These are phyloP conservation scores for Hypoxylon sp. DNA, from an alignment of 2,329 filamentous ascomycete species.

Conservation along the genomic window DNA sequence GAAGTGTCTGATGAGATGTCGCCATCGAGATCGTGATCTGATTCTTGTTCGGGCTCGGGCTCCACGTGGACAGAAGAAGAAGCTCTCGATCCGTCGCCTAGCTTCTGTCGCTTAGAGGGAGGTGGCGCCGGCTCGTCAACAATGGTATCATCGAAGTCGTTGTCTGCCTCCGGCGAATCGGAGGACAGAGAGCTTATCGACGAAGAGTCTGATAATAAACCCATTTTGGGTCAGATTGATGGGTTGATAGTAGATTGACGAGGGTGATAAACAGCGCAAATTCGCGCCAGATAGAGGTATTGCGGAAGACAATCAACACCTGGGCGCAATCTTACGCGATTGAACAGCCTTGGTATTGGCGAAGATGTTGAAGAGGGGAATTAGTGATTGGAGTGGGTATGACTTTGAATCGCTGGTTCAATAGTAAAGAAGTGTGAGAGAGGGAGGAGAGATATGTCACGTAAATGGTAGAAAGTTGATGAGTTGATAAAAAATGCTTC, in stretches of 20 bases:
- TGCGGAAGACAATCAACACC: background rate
- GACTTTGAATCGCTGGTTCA: background rate
- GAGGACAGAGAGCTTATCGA: slow-evolving; percentile 53
- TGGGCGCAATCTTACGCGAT: slow-evolving; percentile 10
- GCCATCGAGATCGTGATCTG: slow-evolving; percentile 61
- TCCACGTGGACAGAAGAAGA: slow-evolving; percentile 66
- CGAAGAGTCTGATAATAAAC: slow-evolving; percentile 52
- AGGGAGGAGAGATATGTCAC: background rate
- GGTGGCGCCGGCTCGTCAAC: slow-evolving; percentile 51
- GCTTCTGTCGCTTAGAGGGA: slow-evolving; percentile 55
- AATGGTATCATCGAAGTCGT: slow-evolving; percentile 50
- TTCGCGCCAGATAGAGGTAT: background rate
- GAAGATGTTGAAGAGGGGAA: background rate
- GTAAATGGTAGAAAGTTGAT: background rate
- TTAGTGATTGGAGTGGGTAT: background rate
- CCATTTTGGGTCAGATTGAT: slow-evolving; percentile 41
- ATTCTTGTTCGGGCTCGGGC: slow-evolving; percentile 60
- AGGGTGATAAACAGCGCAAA: background rate
- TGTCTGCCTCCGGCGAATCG: slow-evolving; percentile 52
- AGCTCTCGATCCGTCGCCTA: slow-evolving; percentile 53
- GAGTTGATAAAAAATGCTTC: slow-evolving; percentile 17
- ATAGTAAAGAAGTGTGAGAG: background rate
- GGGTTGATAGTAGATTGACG: background rate
- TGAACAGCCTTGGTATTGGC: background rate
- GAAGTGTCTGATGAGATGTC: slow-evolving; percentile 93